Evolutionary conservation across 1,284 basidiomycete genomes (phyloP), one percentile per base, ranked within the genome.

Genomic region (Ustilago sp.): DNA sequence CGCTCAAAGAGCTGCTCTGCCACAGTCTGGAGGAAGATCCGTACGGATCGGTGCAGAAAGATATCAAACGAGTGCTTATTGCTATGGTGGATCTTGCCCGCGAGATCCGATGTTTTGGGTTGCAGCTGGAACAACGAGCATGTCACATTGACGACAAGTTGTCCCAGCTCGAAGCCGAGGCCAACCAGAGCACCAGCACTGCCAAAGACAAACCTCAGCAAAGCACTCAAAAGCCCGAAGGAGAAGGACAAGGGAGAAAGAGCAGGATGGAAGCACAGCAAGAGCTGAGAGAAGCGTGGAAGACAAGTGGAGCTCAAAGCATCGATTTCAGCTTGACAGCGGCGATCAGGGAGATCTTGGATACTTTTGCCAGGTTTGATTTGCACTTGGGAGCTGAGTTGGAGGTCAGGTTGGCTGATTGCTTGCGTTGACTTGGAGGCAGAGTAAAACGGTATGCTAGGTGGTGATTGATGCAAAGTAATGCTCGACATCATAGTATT

Each of bases 41-140:
- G 8, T 82, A 79, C 63, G 80, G 80, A 6, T 55, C 59, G 13
- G 79, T 80, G 45, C 79, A 80, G 52, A 73, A 67, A 15, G 79
- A 82, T 55, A 70, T 80, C 52, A 12, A 36, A 8, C 58, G 59
- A 15, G 53, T 80, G 17, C 48, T 77, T 6, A 12, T 36, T 0
- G 59, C 61, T 2, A 45, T 77, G 38, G 67, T 62, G 23, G 67
- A 69, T 12, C 47, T 77, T n/a, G 48, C 65, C 38, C 32, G 19
- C 28, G 63, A 70, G 41, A 48, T 74, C 11, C 63, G 68, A 1
- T 43, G 59, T 5, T 60, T 70, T 8, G 70, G 75, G 2, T 7
- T 68, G 17, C 59, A 77, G 41, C 71, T 77, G 11, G 70, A 74
- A 38, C 43, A 59, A 34, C 57, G 55, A 5, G 70, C 75, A 2